Percentiles rank a stretch among this genome's conserved stretches.
Conservation (phyloP, 768 basidiomycete genomes). For the Mrakia gelida region DNA sequence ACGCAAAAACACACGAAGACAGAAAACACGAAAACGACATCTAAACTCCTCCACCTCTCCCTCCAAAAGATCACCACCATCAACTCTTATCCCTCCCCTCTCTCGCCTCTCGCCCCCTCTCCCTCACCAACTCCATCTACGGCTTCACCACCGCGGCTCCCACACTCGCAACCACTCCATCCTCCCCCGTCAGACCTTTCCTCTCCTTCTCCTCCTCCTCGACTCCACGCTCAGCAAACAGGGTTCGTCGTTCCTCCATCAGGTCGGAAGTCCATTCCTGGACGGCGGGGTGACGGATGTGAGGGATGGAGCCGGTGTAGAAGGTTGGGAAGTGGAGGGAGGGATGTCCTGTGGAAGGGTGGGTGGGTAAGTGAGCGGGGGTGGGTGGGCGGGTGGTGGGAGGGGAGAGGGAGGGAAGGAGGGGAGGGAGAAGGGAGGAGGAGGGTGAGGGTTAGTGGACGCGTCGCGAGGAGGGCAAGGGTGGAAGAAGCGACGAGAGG, state of each 20-base stretch:
- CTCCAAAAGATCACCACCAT: too few relatives aligned
- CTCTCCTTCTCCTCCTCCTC: slow-evolving; percentile 38
- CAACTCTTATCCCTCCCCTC: too few relatives aligned
- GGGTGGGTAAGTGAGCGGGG: too few relatives aligned
- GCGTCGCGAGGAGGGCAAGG: background rate
- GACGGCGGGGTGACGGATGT: slow-evolving; percentile 43
- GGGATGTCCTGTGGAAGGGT: slow-evolving; percentile 15
- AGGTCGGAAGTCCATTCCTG: slow-evolving; percentile 43
- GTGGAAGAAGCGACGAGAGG: background rate
- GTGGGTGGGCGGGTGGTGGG: too few relatives aligned
- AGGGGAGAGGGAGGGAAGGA: background rate
- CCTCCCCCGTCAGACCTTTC: slow-evolving; percentile 34
- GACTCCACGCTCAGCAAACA: slow-evolving; percentile 41
- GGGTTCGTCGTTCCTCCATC: slow-evolving; percentile 41
- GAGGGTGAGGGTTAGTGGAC: background rate
- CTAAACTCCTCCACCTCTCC: too few relatives aligned
- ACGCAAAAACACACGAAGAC: too few relatives aligned
- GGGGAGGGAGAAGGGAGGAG: background rate
- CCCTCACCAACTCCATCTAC: background rate
- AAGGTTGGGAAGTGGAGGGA: slow-evolving; percentile 30
- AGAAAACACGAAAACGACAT: too few relatives aligned
- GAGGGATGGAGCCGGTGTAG: slow-evolving; percentile 34
- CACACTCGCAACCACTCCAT: background rate
- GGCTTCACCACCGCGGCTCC: background rate
- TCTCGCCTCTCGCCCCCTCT: too few relatives aligned